Evolutionary conservation across 2,329 filamentous ascomycete species (phyloP).

Genomic region (Pyrenophora teres): DNA sequence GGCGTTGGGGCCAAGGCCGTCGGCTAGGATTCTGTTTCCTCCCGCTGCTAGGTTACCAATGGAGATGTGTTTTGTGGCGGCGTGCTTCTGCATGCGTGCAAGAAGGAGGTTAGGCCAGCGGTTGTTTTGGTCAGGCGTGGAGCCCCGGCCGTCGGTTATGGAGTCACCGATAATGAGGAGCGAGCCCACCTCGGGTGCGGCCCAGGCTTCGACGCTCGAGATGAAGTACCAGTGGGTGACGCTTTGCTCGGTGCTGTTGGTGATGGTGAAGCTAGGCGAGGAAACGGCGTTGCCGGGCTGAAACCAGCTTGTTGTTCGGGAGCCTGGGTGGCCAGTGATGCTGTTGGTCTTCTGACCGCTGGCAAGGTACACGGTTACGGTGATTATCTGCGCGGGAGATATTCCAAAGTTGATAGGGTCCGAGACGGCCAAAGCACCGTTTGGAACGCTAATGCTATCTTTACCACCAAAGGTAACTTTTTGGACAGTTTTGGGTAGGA

Average conservation of each 20-base stretch:
- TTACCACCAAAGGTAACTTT: slow-evolving; percentile 64
- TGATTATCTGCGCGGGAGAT: slow-evolving; percentile 58
- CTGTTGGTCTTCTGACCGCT: slow-evolving; percentile 60
- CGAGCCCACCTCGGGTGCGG: slow-evolving; percentile 50
- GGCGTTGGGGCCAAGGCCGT: slow-evolving; percentile 66
- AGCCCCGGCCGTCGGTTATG: slow-evolving; percentile 68
- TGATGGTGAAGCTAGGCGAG: slow-evolving; percentile 54
- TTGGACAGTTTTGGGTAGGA: slow-evolving; percentile 59
- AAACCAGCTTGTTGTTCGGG: slow-evolving; percentile 66
- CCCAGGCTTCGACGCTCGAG: slow-evolving; percentile 61
- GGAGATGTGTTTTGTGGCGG: slow-evolving; percentile 55
- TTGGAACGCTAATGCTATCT: slow-evolving; percentile 57
- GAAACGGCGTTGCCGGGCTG: slow-evolving; percentile 62
- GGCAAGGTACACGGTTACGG: slow-evolving; percentile 63
- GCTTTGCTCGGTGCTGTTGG: slow-evolving; percentile 41
- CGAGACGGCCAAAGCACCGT: slow-evolving; percentile 63
- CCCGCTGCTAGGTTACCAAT: slow-evolving; percentile 70
- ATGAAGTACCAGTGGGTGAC: slow-evolving; percentile 62
- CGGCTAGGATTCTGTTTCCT: slow-evolving; percentile 67
- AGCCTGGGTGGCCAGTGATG: slow-evolving; percentile 69
- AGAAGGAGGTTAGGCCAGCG: slow-evolving; percentile 48
- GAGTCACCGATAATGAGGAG: slow-evolving; percentile 66
- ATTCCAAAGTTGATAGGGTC: slow-evolving; percentile 64
- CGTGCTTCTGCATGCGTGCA: slow-evolving; percentile 53
- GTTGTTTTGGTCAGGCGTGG: slow-evolving; percentile 63